Evolutionary conservation across 768 basidiomycete species (phyloP), one percentile per base, ranked within the genome.

Genomic region (Brasilioporus rufonigricans): DNA sequence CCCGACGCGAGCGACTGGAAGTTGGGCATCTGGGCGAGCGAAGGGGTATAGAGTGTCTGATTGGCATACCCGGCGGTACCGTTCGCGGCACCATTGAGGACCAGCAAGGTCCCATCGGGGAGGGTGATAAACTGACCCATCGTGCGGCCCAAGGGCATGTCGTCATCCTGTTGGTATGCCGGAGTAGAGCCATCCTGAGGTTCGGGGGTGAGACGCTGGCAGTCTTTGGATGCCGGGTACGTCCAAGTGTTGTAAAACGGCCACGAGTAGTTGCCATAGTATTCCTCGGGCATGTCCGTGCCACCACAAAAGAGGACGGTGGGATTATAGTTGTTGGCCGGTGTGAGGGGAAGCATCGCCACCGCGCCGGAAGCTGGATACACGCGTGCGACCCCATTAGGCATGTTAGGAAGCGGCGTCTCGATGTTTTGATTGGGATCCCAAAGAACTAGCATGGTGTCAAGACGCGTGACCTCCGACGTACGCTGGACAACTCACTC

Each of bases 221-320:
- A 92, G 64, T 89, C 87, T 16, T 68, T 61, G 4, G 87, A 87
- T 2, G 89, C 80, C 1, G 86, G 86, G 59, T 83, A 78, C 3
- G 80, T 72, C 83, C 82, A 91, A 1, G 89, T 89, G 70, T 93
- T 81, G 68, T 83, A 82, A 57, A 75, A 80, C 8, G 91, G 89
- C 68, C 73, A 81, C 3, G 83, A 77, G 64, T 92, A 93, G 70
- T 91, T 81, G 46, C 92, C 92, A 75, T 86, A 96, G 43, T 75
- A 76, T 11, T 77, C 75, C 18, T 83, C 85, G 4, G 85, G 76
- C 81, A 96, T 87, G 68, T 88, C 78, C 10, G 83, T 81, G 24
- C 96, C 96, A 48, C 95, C 95, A 61, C 95, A 98, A 73, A 98
- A 95, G 43, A 98, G 64, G 40, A 97, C 68, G 0, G 92, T 91